These are phyloP conservation scores for Cyclotella cryptica DNA, from an alignment of 108 stramenopile genomes.

Conservation along the genomic window DNA sequence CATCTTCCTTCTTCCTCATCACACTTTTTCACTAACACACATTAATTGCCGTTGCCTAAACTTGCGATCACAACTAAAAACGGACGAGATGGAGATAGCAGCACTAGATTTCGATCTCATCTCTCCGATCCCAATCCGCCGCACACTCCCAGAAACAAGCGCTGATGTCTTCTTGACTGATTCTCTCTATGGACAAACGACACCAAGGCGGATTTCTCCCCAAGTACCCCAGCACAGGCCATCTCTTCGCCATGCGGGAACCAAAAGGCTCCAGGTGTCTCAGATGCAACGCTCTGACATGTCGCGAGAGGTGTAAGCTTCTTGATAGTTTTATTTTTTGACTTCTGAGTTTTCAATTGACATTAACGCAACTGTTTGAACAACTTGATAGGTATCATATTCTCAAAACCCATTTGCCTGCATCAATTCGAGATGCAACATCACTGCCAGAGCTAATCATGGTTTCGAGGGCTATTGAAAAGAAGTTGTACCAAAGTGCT, in stretches of 20 bases:
- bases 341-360: not conserved
- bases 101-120: not conserved
- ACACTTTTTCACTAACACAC: no score
- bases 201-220: not conserved
- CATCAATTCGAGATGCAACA: not conserved
- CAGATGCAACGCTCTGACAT: slow-evolving; percentile 4
- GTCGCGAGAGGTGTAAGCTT: slow-evolving; percentile 4
- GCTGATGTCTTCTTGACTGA: not conserved
- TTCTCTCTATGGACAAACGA: not conserved
- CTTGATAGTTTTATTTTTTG: not conserved
- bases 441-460: slow-evolving; percentile 6
- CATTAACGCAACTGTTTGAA: not conserved
- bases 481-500: slow-evolving; percentile 13
- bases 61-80: no score
- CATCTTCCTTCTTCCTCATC: no score
- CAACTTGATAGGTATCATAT: not conserved
- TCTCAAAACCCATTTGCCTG: slow-evolving; percentile 5
- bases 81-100: not conserved
- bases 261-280: not conserved
- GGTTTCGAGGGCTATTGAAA: slow-evolving; percentile 9
- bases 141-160: not conserved
- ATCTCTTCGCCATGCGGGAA: not conserved
- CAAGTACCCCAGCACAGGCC: not conserved
- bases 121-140: slow-evolving; percentile 8
- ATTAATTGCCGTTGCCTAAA: no score